phyloP scores from a whole-genome alignment of 2,329 filamentous ascomycete genomes.

The Phaeosphaeria sp. region DNA sequence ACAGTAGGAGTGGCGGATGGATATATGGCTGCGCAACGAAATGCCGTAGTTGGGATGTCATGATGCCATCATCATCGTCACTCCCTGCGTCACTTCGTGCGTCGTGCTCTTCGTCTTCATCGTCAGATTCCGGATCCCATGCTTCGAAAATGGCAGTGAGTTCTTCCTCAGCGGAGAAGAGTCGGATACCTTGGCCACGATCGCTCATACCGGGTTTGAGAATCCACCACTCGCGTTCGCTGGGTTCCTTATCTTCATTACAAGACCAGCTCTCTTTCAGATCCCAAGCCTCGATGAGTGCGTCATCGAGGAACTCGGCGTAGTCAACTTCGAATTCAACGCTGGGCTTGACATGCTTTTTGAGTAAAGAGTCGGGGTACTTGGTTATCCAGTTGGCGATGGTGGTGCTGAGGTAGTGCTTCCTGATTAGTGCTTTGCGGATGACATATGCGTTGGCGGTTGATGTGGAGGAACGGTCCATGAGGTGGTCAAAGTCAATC shows the following conservation, averaged over 20 bases:
- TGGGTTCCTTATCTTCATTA: slow-evolving; percentile 62
- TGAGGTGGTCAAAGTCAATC: slow-evolving; percentile 81
- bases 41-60: slow-evolving; percentile 90
- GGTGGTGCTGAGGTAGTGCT: slow-evolving; percentile 89
- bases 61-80: slow-evolving; percentile 64
- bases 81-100: slow-evolving; percentile 41
- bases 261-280: slow-evolving; percentile 76
- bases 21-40: slow-evolving; percentile 97
- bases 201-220: slow-evolving; percentile 98
- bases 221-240: slow-evolving; percentile 87
- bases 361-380: slow-evolving; percentile 74
- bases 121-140: slow-evolving; percentile 70
- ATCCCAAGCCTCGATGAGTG: slow-evolving; percentile 88
- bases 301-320: slow-evolving; percentile 94
- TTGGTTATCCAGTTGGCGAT: slow-evolving; percentile 87
- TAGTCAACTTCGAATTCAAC: slow-evolving; percentile 96
- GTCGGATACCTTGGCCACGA: slow-evolving; percentile 86
- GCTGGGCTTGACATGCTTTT: slow-evolving; percentile 74
- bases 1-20: slow-evolving; percentile 80
- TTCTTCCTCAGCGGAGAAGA: slow-evolving; percentile 86
- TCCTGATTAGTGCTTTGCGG: slow-evolving; percentile 93
- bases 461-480: slow-evolving; percentile 65
- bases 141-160: slow-evolving; percentile 87
- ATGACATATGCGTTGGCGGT: slow-evolving; percentile 92
- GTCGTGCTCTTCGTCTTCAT: slow-evolving; percentile 49